Evolutionary conservation across 805 yeast species (phyloP).

Genomic region (Candida coquimbonensis): DNA sequence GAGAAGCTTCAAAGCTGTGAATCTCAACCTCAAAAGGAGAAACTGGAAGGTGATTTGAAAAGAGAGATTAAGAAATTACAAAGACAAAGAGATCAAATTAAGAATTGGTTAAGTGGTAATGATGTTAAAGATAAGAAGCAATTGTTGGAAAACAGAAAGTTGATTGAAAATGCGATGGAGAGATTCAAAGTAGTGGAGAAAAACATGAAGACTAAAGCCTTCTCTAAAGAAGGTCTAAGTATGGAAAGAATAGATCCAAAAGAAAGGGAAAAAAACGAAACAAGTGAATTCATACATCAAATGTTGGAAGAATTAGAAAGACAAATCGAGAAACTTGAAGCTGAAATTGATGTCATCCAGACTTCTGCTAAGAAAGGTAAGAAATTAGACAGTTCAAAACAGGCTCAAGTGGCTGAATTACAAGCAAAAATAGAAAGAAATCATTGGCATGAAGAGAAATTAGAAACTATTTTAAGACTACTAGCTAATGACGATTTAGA

Average conservation of each 20-base stretch:
- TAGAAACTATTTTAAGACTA: constrained; percentile 71
- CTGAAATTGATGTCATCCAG: constrained; percentile 51
- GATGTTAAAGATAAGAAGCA: constrained; percentile 87
- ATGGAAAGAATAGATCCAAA: constrained; percentile 68
- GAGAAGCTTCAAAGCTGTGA: constrained; percentile 80
- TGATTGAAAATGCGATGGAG: constrained; percentile 83
- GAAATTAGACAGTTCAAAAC: constrained; percentile 45
- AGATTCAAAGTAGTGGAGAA: constrained; percentile 91
- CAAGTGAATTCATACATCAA: constrained; percentile 59
- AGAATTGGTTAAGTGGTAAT: constrained; percentile 87
- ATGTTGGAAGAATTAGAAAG: constrained; percentile 73
- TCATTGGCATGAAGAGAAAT: constrained; percentile 65
- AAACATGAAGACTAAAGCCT: constrained; percentile 88
- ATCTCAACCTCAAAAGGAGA: constrained; percentile 85
- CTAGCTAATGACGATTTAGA: constrained; percentile 77
- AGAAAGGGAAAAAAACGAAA: constrained; percentile 71
- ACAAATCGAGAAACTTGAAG: constrained; percentile 75
- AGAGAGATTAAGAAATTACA: constrained; percentile 93
- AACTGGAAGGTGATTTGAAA: constrained; percentile 85
- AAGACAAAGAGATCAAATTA: constrained; percentile 89
- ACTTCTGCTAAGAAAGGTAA: constrained; percentile 52
- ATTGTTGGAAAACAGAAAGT: constrained; percentile 65
- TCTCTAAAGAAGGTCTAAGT: constrained; percentile 85
- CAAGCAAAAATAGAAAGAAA: constrained; percentile 65
- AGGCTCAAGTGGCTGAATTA: constrained; percentile 53